Base-by-base conservation (phyloP, 148 eudicot genomes). In the Rhododendron ferrugineum region DNA sequence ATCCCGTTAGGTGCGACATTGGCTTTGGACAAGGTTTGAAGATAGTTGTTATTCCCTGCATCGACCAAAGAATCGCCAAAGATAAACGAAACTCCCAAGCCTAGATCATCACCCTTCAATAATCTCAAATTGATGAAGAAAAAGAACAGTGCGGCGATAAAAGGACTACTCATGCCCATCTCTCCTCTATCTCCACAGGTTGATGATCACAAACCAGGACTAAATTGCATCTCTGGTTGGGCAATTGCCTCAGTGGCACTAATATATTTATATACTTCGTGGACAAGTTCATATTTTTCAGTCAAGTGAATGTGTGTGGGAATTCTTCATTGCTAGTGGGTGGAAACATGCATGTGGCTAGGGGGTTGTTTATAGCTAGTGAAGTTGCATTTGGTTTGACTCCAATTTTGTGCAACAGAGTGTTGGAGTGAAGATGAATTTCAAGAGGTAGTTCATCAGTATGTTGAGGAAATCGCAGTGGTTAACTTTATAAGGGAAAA, bases 41-140 rank as follows among this genome's bases (percentile, higher is more conserved):
- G 52, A 85, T 90, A 97, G 84, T 97, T 97, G 50, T 97, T 97
- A 74, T 97, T 97, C 23, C 98, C 99, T 5, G 94, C 98, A 90
- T 97, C 98, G 4, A 95, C 98, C 74, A 97, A 89, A 0, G 99
- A 97, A 89, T 97, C 99, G 2, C 98, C 99, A 22, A 97, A 97
- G 10, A 97, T 93, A 81, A 90, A 97, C 1, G 98, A 95, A 83
- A 98, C 98, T 30, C 94, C 99, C 23, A 80, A 79, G 15, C 62
- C 70, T 26, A 28, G 82, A 46, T 85, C 88, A 37, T 85, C 87
- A 30, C 86, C 89, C 30, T 83, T 64, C 15, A 74, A 78, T 2
- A 83, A 73, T 73, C 79, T 81, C 66, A 90, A 15, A 20, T 85
- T 83, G 47, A 86, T 20, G 34, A 84, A 11, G 14, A 88, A 52